These are phyloP conservation scores for Starmerella asiatica DNA, from an alignment of 805 yeast genomes.

Conservation along the genomic window DNA sequence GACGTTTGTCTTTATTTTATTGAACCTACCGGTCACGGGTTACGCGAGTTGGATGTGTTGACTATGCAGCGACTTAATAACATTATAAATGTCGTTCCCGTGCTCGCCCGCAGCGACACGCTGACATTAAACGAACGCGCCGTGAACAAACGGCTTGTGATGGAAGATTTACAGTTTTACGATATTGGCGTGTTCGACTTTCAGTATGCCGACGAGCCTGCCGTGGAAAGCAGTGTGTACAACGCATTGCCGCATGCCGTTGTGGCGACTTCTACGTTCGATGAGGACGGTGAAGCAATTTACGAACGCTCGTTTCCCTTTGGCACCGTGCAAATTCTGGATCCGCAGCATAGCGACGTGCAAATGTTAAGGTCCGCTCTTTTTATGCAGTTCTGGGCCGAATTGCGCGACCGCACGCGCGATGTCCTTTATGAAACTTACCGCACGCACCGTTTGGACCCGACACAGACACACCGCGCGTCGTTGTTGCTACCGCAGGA, in stretches of 20 bases:
- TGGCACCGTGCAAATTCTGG: constrained; percentile 81
- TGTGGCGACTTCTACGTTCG: constrained; percentile 54
- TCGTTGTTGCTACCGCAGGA: constrained; percentile 29
- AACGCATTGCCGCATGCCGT: constrained; percentile 63
- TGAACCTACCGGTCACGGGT: constrained; percentile 40
- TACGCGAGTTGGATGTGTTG: constrained; percentile 60
- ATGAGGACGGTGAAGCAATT: constrained; percentile 48
- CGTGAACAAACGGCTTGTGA: constrained; percentile 40
- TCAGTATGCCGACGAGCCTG: constrained; percentile 42
- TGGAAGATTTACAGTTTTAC: constrained; percentile 44
- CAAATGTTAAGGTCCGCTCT: constrained; percentile 66
- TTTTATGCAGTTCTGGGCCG: constrained; percentile 71
- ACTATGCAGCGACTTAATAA: constrained; percentile 56
- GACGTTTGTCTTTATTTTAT: constrained; percentile 71
- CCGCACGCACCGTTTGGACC: constrained; percentile 24
- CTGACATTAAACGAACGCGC: constrained; percentile 53
- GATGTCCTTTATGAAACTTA: constrained; percentile 65
- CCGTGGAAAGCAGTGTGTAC: constrained; percentile 30
- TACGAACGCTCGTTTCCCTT: constrained; percentile 76
- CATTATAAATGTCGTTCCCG: constrained; percentile 71
- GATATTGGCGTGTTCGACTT: constrained; percentile 64
- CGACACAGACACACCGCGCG: constrained; percentile 19
- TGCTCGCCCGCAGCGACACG: constrained; percentile 68
- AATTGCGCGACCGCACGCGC: constrained; percentile 69
- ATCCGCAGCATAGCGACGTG: constrained; percentile 76